Percentiles rank a stretch among this genome's conserved stretches.
phyloP scores from a whole-genome alignment of 768 basidiomycete genomes.

The Naganishia vishniacii region DNA sequence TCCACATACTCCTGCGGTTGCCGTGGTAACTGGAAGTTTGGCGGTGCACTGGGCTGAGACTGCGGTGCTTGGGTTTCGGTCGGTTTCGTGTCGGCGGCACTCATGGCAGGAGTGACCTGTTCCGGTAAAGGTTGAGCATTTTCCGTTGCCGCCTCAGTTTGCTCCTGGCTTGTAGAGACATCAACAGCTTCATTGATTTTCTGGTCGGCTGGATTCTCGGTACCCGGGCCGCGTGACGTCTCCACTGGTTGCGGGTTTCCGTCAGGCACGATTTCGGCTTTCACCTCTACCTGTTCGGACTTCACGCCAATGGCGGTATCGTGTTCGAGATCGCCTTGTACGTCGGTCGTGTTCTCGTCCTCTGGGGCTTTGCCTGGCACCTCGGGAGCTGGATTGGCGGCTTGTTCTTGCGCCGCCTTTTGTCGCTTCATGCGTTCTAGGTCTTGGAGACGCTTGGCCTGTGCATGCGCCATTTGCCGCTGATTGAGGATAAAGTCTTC shows the following conservation, averaged over 20 bases:
- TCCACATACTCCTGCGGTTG: constrained; percentile 87
- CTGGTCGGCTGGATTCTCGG: neutral
- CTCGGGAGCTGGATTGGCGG: constrained; percentile 41
- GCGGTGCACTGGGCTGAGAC: constrained; percentile 1
- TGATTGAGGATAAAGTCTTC: constrained; percentile 58
- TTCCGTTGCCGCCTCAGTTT: constrained; percentile 4
- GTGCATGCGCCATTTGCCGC: constrained; percentile 38
- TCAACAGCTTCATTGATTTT: neutral
- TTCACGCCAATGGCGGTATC: constrained; percentile 32
- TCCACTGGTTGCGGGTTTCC: neutral
- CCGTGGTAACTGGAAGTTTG: constrained; percentile 33
- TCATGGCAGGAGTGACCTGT: neutral
- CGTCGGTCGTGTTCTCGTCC: neutral
- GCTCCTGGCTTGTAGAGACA: neutral
- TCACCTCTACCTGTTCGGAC: constrained; percentile 28
- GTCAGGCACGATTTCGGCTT: constrained; percentile 19
- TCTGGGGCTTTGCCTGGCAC: neutral
- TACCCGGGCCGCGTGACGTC: neutral
- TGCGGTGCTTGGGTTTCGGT: constrained; percentile 16
- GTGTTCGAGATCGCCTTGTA: neutral
- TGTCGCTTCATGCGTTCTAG: constrained; percentile 34
- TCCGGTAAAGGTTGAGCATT: neutral
- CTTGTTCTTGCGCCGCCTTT: constrained; percentile 42
- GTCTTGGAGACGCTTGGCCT: constrained; percentile 31
- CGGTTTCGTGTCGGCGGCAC: neutral